A percentile compares a stretch with the other conserved stretches of the same genome.
Conservation (phyloP, 2,329 filamentous ascomycete species). For the Akanthomyces muscarius region DNA sequence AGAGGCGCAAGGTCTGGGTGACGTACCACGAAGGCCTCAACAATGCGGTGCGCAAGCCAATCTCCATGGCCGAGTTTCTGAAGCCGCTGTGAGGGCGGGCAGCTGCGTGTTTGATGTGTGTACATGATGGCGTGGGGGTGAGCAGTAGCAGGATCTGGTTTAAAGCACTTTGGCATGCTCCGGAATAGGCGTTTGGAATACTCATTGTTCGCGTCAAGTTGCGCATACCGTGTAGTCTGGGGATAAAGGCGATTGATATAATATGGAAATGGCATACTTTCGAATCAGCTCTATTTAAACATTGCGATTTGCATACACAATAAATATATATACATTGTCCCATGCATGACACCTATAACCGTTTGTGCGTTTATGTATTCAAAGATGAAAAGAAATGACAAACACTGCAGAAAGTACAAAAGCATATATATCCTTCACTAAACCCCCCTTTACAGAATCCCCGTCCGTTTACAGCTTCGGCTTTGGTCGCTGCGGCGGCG, state of each 20-base stretch:
- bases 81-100: constrained; percentile 49
- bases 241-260: neutral
- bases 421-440: no score
- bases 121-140: neutral
- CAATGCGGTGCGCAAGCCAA: constrained; percentile 86
- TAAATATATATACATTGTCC: neutral
- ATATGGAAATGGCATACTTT: neutral
- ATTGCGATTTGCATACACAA: neutral
- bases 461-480: constrained; percentile 44
- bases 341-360: neutral
- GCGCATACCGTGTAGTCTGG: neutral
- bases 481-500: constrained; percentile 49
- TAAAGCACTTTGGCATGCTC: neutral
- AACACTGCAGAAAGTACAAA: neutral
- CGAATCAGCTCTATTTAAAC: neutral
- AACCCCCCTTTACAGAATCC: no score
- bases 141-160: neutral
- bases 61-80: constrained; percentile 76
- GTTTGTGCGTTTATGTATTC: neutral
- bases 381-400: neutral
- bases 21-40: constrained; percentile 87
- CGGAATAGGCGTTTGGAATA: neutral
- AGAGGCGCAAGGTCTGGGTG: constrained; percentile 70
- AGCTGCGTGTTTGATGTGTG: neutral
- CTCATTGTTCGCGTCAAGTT: neutral